Evolutionary conservation across 768 basidiomycete genomes (phyloP), one percentile per base, ranked within the genome.

Genomic region (Podaxis sp.): DNA sequence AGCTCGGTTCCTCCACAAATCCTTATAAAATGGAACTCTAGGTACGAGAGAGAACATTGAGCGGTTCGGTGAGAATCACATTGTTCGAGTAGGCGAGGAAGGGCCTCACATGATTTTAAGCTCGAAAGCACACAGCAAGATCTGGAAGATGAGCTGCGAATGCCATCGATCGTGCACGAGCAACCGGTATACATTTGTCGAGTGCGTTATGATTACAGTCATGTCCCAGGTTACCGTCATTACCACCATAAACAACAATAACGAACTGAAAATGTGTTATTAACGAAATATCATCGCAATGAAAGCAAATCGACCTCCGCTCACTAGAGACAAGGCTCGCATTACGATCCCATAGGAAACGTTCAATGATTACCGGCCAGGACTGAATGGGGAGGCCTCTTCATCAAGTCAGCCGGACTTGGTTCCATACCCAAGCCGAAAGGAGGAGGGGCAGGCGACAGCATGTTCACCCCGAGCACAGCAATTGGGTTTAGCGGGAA

Each of bases 81-180:
- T 44, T 23, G 3, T 16, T 21, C 16, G 28, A 4, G 25, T 35
- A 21, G 14, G 16, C 44, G 13, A 50, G 9, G 21, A 28, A 40
- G 4, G n/a, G n/a, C n/a, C 74, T 11, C 63, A 76, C 76, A 71
- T 28, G 74, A 76, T 58, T 78, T 78, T 77, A 13, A 77, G 62
- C 50, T 74, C 74, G 50, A 74, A 63, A 4, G 71, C 75, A 51
- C 73, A 75, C 7, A 76, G 62, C 7, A 75, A 65, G 50, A 76
- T 75, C 35, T 73, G 69, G 58, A 76, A 75, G 55, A 77, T 74
- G 27, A 77, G 66, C 72, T 2, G 75, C 76, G 61, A 78, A 78
- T 1, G 69, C 67, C 4, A 74, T 74, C 1, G 74, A 76, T 25
- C 76, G 69, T 7, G 69, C 77, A 27, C 73, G 67, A 63, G 71